These are phyloP conservation scores for Macadamia tetraphylla DNA, from an alignment of 164 flowering plant species.

Conservation along the genomic window DNA sequence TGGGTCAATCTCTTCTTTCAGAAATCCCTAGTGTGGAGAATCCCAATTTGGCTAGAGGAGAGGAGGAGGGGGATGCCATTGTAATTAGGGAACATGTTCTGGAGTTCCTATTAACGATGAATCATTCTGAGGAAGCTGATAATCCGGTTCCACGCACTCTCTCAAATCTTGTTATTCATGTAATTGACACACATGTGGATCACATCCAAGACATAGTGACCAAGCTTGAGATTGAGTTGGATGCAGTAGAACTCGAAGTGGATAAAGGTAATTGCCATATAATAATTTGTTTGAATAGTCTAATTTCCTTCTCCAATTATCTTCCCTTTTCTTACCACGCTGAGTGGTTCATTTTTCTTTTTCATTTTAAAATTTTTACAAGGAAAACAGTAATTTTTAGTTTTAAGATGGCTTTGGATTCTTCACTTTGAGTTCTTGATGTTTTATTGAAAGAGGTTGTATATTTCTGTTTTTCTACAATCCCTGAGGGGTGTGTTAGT, in stretches of 20 bases:
- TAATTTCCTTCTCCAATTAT: not conserved
- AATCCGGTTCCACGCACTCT: constrained; percentile 88
- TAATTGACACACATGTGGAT: constrained; percentile 89
- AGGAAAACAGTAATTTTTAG: not conserved
- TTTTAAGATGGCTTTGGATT: not conserved
- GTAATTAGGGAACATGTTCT: constrained; percentile 92
- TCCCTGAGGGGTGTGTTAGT: not conserved
- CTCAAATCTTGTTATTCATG: constrained; percentile 81
- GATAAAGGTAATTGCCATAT: constrained; percentile 60
- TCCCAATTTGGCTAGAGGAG: constrained; percentile 35
- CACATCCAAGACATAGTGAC: constrained; percentile 93
- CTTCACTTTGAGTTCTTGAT: not conserved
- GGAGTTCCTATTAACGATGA: constrained; percentile 91
- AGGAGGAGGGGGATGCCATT: constrained; percentile 43
- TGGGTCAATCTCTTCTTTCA: constrained; percentile 74
- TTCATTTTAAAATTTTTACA: not conserved
- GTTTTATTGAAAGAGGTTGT: not conserved
- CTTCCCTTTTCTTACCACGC: too few relatives aligned
- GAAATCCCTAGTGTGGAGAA: constrained; percentile 86
- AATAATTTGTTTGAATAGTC: not conserved
- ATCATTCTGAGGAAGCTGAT: constrained; percentile 97
- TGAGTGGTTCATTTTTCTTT: not conserved
- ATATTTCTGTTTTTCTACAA: not conserved
- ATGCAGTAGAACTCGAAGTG: constrained; percentile 78
- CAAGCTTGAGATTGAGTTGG: constrained; percentile 88